Conservation (phyloP, 768 basidiomycete species). For the Rhizopogon sp. region DNA sequence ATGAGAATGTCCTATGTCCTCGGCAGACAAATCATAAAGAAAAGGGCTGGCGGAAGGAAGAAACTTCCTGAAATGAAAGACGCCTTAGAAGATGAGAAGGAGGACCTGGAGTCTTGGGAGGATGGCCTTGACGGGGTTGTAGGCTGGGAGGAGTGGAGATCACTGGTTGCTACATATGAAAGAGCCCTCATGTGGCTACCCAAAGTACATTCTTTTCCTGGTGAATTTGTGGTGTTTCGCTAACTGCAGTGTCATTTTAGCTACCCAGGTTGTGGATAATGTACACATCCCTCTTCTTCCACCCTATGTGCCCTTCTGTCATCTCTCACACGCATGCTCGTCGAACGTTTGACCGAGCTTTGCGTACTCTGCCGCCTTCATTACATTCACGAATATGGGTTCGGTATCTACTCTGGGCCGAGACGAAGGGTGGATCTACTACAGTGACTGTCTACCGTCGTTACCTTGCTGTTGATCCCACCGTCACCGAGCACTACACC, state of each 20-base stretch:
- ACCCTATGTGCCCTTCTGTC: slow-evolving; percentile 80
- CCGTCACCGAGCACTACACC: slow-evolving; percentile 75
- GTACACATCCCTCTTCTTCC: slow-evolving; percentile 86
- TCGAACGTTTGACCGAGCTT: slow-evolving; percentile 87
- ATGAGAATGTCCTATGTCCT: slow-evolving; percentile 84
- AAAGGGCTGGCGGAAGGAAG: slow-evolving; percentile 83
- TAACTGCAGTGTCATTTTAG: slow-evolving; percentile 33
- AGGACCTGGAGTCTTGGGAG: slow-evolving; percentile 81
- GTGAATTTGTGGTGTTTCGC: slow-evolving; percentile 1
- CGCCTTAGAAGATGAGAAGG: slow-evolving; percentile 78
- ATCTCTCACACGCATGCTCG: slow-evolving; percentile 89
- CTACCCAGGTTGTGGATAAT: slow-evolving; percentile 92
- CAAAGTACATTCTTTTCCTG: slow-evolving; percentile 47
- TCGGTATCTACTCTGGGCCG: slow-evolving; percentile 89
- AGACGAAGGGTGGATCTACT: slow-evolving; percentile 72
- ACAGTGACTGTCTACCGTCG: slow-evolving; percentile 82
- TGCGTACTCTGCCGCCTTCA: slow-evolving; percentile 91
- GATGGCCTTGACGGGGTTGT: slow-evolving; percentile 80
- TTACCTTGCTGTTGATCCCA: slow-evolving; percentile 80
- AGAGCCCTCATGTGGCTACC: slow-evolving; percentile 94
- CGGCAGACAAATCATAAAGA: slow-evolving; percentile 66
- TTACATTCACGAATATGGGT: slow-evolving; percentile 91
- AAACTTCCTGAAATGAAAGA: slow-evolving; percentile 91
- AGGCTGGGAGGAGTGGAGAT: slow-evolving; percentile 97
- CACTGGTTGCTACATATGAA: slow-evolving; percentile 84